A percentile compares a stretch with the other conserved stretches of the same genome.
phyloP scores from a whole-genome alignment of 805 yeast genomes.

The Ogataea thermomethanolica region DNA sequence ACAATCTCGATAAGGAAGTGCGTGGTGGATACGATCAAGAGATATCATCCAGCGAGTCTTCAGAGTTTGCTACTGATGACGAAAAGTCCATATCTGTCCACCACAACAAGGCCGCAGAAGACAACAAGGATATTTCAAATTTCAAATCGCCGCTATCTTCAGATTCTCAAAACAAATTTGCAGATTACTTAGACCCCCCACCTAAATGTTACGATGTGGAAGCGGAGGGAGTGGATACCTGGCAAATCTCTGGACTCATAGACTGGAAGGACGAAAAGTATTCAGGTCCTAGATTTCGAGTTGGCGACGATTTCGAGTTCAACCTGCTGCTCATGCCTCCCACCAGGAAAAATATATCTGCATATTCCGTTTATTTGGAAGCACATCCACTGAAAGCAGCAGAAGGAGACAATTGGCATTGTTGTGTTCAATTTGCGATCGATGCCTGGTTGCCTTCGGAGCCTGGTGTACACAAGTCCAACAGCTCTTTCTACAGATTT shows the following conservation, averaged over 20 bases:
- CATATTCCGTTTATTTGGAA: constrained; percentile 74
- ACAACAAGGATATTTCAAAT: neutral
- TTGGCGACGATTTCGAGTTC: constrained; percentile 62
- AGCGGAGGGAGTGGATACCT: constrained; percentile 34
- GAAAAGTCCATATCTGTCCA: constrained; percentile 11
- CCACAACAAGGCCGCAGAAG: constrained; percentile 1
- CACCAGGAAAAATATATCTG: constrained; percentile 58
- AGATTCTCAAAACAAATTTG: constrained; percentile 17
- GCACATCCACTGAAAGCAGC: constrained; percentile 48
- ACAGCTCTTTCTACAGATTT: constrained; percentile 76
- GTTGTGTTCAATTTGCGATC: constrained; percentile 88
- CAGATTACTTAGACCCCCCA: constrained; percentile 22
- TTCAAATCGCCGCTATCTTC: neutral
- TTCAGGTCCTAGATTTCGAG: constrained; percentile 43
- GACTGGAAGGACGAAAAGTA: constrained; percentile 34
- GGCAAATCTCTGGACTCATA: constrained; percentile 36
- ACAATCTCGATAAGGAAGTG: constrained; percentile 6
- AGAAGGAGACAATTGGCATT: constrained; percentile 58
- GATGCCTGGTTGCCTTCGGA: constrained; percentile 79
- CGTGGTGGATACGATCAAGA: constrained; percentile 20
- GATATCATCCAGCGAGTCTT: constrained; percentile 22
- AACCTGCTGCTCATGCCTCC: constrained; percentile 69
- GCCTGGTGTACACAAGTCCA: constrained; percentile 55
- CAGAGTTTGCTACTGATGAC: constrained; percentile 22
- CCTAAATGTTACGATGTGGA: constrained; percentile 33